Evolutionary conservation across 2,329 filamentous ascomycete genomes (phyloP), one percentile per base, ranked within the genome.

Genomic region (Calonectria pteridis): DNA sequence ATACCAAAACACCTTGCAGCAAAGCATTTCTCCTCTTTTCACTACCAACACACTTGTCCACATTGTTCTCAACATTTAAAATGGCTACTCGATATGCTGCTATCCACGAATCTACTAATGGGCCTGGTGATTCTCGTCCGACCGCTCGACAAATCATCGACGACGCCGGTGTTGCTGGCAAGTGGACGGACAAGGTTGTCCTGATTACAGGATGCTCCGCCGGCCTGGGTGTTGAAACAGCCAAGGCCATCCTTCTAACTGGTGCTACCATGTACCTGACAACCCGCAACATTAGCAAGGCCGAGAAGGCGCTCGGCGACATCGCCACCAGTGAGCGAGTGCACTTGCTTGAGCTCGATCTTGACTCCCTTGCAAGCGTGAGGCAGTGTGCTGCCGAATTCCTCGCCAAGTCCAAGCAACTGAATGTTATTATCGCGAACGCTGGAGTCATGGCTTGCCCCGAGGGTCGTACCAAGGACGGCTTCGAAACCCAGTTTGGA

Each of bases 391-490:
- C 64, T n/a, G 64, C 64, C 16, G 50, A 43, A 7, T 67, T 67
- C 18, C 50, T 67, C 4, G 29, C 50, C 1, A 75, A 68, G 23
- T 74, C 67, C 6, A 72, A 75, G 9, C 77, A 74, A 18, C 58
- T 83, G 46, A 81, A 79, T 58, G 76, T 88, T 33, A 67, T 89
- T 2, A 79, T 89, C 67, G 87, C 87, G 74, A 89, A 86, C 66
- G 87, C 87, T 0, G 87, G 83, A 37, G 87, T 86, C 83, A 83
- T 78, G n/a, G 75, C 29, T 1, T 26, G 29, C 73, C 14, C 84
- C 6, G 83, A 83, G 50, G 81, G 78, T 3, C 74, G 83, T n/a
- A 84, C 82, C 11, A 75, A 80, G 4, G 86, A 88, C 4, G 87
- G 87, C 0, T 81, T 85, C 62, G 87, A 88, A 77, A 77, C 81